Evolutionary conservation across 495 filamentous ascomycete genomes (phyloP).

Genomic region (Penicillium daleae): DNA sequence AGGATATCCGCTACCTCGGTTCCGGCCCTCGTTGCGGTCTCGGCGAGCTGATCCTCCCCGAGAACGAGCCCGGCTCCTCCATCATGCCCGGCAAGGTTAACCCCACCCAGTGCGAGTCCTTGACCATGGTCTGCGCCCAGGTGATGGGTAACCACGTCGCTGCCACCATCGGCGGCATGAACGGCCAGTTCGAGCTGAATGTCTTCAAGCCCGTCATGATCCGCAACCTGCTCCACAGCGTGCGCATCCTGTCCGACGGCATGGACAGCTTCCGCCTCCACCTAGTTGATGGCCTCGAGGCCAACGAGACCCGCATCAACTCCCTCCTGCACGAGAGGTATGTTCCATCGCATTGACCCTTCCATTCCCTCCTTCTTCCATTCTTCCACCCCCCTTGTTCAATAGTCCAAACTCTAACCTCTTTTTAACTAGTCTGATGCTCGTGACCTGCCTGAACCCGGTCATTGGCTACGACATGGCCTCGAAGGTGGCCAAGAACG

Average conservation of each 20-base stretch:
- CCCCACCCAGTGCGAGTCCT: conserved; percentile 95
- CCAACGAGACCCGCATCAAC: conserved; percentile 88
- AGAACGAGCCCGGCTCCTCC: conserved; percentile 95
- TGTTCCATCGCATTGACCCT: conserved; percentile 17
- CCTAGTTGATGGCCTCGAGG: conserved; percentile 83
- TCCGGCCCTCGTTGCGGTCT: conserved; percentile 95
- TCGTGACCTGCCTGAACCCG: conserved; percentile 97
- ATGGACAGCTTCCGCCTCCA: conserved; percentile 96
- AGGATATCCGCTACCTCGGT: conserved; percentile 96
- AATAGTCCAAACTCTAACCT: conserved; percentile 26
- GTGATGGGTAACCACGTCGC: conserved; percentile 97
- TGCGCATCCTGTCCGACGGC: conserved; percentile 82
- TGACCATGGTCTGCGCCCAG: conserved; percentile 97
- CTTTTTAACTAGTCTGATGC: conserved; percentile 74
- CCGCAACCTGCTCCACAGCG: conserved; percentile 89
- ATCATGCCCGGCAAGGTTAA: conserved; percentile 99
- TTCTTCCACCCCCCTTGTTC: conserved; percentile 8
- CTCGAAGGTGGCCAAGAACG: conserved; percentile 97
- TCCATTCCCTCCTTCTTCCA: not conserved
- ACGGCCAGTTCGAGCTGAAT: conserved; percentile 98
- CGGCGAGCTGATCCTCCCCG: conserved; percentile 87
- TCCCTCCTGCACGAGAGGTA: conserved; percentile 86
- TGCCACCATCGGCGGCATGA: conserved; percentile 89
- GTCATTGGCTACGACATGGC: conserved; percentile 99
- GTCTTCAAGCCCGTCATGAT: conserved; percentile 99